Percentiles rank a stretch among this genome's conserved stretches.
phyloP scores from a whole-genome alignment of 2,329 filamentous ascomycete species.

The Aspergillus cejpii region DNA sequence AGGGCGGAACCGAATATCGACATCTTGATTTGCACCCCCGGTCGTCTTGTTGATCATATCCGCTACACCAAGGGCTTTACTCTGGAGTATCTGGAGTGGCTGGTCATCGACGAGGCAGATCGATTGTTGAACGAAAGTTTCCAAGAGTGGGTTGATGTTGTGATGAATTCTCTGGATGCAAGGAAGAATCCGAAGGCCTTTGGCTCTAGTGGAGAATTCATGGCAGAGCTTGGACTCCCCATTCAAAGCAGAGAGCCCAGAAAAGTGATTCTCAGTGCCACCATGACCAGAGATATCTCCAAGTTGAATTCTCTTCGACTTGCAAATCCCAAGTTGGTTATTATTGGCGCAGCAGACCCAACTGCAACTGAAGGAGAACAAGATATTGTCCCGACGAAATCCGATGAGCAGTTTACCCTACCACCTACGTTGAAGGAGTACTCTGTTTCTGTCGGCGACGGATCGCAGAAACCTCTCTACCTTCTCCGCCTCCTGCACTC shows the following conservation, averaged over 20 bases:
- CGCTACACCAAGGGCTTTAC: slow-evolving; percentile 75
- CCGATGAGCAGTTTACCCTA: slow-evolving; percentile 48
- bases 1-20: slow-evolving; percentile 68
- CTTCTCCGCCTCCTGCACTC: slow-evolving; percentile 66
- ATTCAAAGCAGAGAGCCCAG: slow-evolving; percentile 48
- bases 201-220: slow-evolving; percentile 34
- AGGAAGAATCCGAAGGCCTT: slow-evolving; percentile 47
- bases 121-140: slow-evolving; percentile 86
- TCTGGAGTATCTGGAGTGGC: slow-evolving; percentile 72
- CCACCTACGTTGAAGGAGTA: slow-evolving; percentile 59
- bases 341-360: slow-evolving; percentile 55
- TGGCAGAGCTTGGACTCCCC: slow-evolving; percentile 34
- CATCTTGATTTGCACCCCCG: slow-evolving; percentile 84
- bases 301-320: slow-evolving; percentile 69
- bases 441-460: slow-evolving; percentile 62
- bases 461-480: slow-evolving; percentile 71
- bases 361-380: slow-evolving; percentile 17
- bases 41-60: slow-evolving; percentile 84
- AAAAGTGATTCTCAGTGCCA: slow-evolving; percentile 85
- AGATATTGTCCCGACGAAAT: slow-evolving; percentile 14
- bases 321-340: slow-evolving; percentile 65
- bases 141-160: slow-evolving; percentile 75
- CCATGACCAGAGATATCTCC: slow-evolving; percentile 80
- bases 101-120: slow-evolving; percentile 91
- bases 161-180: slow-evolving; percentile 54